phyloP scores from a whole-genome alignment of 306 rosid genomes.

The Cucurbita pepo region DNA sequence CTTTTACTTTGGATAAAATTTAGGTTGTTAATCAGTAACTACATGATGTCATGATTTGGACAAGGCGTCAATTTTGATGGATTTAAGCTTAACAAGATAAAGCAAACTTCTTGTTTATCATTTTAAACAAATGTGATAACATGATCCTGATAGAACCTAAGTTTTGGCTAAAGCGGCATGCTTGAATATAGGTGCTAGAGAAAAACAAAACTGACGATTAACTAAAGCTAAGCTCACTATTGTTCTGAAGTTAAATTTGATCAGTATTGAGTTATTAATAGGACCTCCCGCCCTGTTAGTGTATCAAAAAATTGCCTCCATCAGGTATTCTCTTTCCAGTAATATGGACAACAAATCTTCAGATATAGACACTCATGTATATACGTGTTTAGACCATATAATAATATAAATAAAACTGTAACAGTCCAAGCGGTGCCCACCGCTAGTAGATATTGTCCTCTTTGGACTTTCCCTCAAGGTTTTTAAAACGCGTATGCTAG shows the following conservation, averaged over 20 bases:
- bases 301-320: background rate
- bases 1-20: background rate
- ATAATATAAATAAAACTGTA: background rate
- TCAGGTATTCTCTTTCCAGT: background rate
- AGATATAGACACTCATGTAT: background rate
- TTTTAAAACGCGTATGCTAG: too few species aligned
- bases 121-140: background rate
- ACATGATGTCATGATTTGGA: background rate
- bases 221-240: background rate
- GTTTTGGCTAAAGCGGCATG: background rate
- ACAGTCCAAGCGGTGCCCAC: too few species aligned
- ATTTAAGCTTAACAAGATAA: background rate
- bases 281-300: background rate
- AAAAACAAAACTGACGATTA: background rate
- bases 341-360: background rate
- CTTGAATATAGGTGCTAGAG: background rate
- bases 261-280: background rate
- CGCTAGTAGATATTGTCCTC: too few species aligned
- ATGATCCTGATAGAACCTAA: background rate
- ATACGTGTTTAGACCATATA: background rate
- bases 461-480: too few species aligned
- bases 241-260: background rate
- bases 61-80: background rate
- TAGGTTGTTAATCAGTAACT: background rate
- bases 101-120: background rate